Evolutionary conservation across 257 asterid species (phyloP), one percentile per base, ranked within the genome.

Genomic region (Prunella vulgaris): DNA sequence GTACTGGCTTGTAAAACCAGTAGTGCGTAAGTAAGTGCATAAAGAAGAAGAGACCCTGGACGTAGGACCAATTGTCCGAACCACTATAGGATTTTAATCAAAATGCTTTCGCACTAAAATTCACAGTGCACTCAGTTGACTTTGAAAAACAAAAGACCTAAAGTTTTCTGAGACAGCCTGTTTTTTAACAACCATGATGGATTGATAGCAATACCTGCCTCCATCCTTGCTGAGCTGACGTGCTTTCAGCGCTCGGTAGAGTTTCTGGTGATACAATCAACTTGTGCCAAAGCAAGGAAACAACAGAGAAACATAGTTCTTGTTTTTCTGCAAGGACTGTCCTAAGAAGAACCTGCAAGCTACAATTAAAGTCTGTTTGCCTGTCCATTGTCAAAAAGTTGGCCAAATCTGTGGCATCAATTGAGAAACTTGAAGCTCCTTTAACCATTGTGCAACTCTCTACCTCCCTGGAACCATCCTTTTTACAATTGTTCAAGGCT

Each of bases 171-270:
- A n/a, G n/a, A n/a, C n/a, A n/a, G n/a, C n/a, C n/a, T n/a, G n/a
- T n/a, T n/a, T n/a, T n/a, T n/a, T 51, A 25, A 22, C 14, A 58
- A 66, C 24, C 46, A 33, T 40, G 61, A 22, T 25, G 51, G 60
- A 59, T 13, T 12, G 71, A 42, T n/a, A 59, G 28, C 10, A 6
- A 69, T 86, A 90, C 97, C 95, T 88, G 96, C 69, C 96, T 88
- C 97, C 97, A 91, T 64, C 97, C 97, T 82, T 88, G 97, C 66
- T 87, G 96, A 5, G 90, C 91, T 14, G 97, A 91, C 38, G 96
- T 87, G 75, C 96, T 83, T 73, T 85, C 97, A 35, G 84, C 90
- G 46, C 88, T 87, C 4, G 86, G 91, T 73, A 84, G 88, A 64
- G 83, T 88, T 79, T 91, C 97, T 21, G 97, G 95, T 46, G 97